Evolutionary conservation across 208 protist genomes (phyloP), one percentile per base, ranked within the genome.

Genomic region (Wallacemonas rigidus): DNA sequence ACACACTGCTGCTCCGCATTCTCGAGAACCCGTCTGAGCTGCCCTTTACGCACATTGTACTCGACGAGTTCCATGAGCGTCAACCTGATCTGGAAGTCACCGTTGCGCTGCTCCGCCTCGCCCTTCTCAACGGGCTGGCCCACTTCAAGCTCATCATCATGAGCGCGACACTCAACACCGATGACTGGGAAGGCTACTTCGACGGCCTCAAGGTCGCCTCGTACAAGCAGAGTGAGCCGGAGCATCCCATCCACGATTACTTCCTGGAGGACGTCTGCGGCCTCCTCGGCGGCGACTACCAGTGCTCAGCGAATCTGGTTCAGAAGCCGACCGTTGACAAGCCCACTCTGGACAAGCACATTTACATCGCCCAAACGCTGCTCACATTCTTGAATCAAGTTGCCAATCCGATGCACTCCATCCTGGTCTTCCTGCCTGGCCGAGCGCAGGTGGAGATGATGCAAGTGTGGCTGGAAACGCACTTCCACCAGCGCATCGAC

Each of bases 31-130:
- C 68, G 51, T 83, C 63, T 63, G 71, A 77, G 47, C 58, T 92
- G 54, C 81, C 80, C 39, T 85, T 94, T 75, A 96, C 91, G 43
- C 94, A 98, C 81, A 82, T 98, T 47, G 87, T 98, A n/a, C 86
- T 98, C 57, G 96, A 98, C 74, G 96, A 98, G 69, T 95, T 98
- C 64, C 96, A 98, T 75, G 96, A 98, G 83, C 82, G 95, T 36
- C 98, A 97, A 39, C 90, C 99, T 1, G 93, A 98, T 51, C 80
- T 89, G 12, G 95, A 98, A 82, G 91, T 98, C 35, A 89, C 96
- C 14, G 81, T 98, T 11, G 80, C 92, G 1, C 70, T 98, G 48
- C 80, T 98, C 43, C 92, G 92, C 26, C 68, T 98, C 36, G 80
- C 87, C 41, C 82, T 95, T 55, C 73, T 79, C 11, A 76, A 79